These are phyloP conservation scores for Taiozyma sp. DNA, from an alignment of 1,139 yeast species.

Conservation along the genomic window DNA sequence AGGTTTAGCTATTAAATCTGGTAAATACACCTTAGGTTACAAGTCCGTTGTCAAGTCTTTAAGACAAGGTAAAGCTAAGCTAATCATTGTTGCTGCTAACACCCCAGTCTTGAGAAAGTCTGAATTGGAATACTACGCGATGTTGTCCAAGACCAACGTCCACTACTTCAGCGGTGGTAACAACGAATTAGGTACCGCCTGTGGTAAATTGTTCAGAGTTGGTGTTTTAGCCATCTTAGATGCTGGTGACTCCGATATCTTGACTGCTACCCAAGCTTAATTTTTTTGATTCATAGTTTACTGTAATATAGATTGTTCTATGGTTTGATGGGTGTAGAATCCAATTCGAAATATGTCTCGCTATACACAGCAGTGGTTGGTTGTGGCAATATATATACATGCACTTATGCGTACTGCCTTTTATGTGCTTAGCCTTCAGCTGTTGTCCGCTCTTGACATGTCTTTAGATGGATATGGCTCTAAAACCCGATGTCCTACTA, in stretches of 20 bases:
- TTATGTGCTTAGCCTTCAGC: no score
- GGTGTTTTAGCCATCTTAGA: constrained; percentile 95
- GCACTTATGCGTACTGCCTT: no score
- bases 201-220: constrained; percentile 99
- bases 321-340: background rate
- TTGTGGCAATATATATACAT: no score
- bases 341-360: no score
- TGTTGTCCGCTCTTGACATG: no score
- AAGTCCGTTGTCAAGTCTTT: constrained; percentile 97
- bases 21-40: constrained; percentile 99
- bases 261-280: constrained; percentile 32
- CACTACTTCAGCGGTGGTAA: constrained; percentile 99
- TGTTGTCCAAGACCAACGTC: constrained; percentile 98
- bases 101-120: constrained; percentile 99
- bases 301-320: constrained; percentile 3
- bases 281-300: background rate
- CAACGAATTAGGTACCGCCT: constrained; percentile 99
- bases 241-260: constrained; percentile 99
- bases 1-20: constrained; percentile 97
- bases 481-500: background rate
- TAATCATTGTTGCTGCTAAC: constrained; percentile 97
- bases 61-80: constrained; percentile 99
- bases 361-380: no score
- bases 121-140: constrained; percentile 99
- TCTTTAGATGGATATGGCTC: background rate